Base-by-base conservation (phyloP, 2,329 filamentous ascomycete genomes). In the Aureobasidium sp. region DNA sequence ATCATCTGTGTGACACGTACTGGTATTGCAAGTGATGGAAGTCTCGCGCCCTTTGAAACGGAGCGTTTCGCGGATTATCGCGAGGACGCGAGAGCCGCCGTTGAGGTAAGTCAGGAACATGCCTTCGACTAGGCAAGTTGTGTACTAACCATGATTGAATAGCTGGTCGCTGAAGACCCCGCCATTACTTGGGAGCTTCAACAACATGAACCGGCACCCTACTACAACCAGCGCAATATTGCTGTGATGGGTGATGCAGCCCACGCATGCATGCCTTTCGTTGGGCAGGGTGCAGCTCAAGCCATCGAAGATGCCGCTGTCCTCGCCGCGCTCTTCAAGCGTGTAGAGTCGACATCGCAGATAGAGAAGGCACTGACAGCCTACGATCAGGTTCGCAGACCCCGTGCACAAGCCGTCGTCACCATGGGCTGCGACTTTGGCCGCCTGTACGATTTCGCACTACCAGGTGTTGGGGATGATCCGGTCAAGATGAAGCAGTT, bases 171-270 rank as follows among this genome's bases (percentile, higher is more conserved):
- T 1, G 62, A 66, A 11, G 69, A 70, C 29, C 68, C 68, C 1
- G 63, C 49, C 37, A 67, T 66, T n/a, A 68, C 68, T 11, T 73
- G 71, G 71, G 68, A 67, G 25, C 67, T 68, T 25, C 66, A 70
- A 41, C 69, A 72, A 64, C 70, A 74, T 64, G 71, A 70, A 27
- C 69, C 71, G 34, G 71, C 73, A 15, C 70, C 71, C n/a, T 69
- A 63, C 17, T 75, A 73, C 64, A 63, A 61, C 64, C 67, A 66
- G 5, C 68, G 68, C 22, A 55, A 64, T 4, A 66, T 74, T 14
- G 67, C 67, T 29, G 70, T 77, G 52, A 69, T 74, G 49, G 75
- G 75, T 15, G 74, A 77, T 55, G 73, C 75, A 25, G 75, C 74
- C 3, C 75, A 77, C 61, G 71, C 74, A 9, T 70, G 67, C 17